These are phyloP conservation scores for Talaromyces funiculosus DNA, from an alignment of 2,329 filamentous ascomycete species.

Conservation along the genomic window DNA sequence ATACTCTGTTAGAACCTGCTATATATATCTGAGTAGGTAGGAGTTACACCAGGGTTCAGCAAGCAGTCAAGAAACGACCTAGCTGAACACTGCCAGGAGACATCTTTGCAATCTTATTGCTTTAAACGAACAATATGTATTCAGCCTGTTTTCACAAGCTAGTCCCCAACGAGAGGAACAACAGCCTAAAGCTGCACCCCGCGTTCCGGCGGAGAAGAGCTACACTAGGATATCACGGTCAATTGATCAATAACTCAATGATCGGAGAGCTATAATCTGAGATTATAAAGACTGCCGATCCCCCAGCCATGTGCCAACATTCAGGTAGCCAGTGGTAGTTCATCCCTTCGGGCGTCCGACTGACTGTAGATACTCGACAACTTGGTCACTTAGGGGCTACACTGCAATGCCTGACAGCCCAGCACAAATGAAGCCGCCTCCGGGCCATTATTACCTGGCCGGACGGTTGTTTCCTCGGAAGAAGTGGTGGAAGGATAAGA, in stretches of 20 bases:
- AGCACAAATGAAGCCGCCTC: slow-evolving; percentile 16
- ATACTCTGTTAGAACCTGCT: too few relatives aligned
- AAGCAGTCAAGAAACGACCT: too few relatives aligned
- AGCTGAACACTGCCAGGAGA: too few relatives aligned
- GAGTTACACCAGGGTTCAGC: not conserved
- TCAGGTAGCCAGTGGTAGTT: too few relatives aligned
- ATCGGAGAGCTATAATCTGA: not conserved
- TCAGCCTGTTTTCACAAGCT: not conserved
- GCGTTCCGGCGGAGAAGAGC: not conserved
- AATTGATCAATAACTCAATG: not conserved
- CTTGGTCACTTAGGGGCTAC: not conserved
- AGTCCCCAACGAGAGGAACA: not conserved
- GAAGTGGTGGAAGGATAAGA: slow-evolving; percentile 24
- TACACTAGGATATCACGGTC: not conserved
- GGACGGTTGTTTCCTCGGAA: slow-evolving; percentile 23
- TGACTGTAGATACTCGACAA: not conserved
- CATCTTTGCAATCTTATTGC: too few relatives aligned
- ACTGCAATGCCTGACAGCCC: not conserved
- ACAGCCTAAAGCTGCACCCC: not conserved
- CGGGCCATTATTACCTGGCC: slow-evolving; percentile 24
- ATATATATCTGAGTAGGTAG: too few relatives aligned
- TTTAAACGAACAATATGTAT: too few relatives aligned
- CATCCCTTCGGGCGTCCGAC: too few relatives aligned
- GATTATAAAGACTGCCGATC: not conserved
- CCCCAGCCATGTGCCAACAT: too few relatives aligned